Base-by-base conservation (phyloP, 176 grass and related monocot species). In the sorghum (Sorghum bicolor) region DNA sequence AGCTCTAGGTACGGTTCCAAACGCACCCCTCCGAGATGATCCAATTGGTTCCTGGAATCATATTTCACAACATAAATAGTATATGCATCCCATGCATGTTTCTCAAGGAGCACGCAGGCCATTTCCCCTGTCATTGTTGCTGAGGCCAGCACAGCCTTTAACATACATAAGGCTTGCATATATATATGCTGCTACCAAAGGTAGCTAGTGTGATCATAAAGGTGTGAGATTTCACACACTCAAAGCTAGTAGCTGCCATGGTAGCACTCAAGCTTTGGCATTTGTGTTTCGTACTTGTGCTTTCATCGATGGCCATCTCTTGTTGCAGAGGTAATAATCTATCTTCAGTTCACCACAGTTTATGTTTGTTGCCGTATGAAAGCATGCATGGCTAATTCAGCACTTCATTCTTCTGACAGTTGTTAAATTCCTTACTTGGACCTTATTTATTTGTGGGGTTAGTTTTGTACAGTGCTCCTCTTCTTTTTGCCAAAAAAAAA, bases 241-340 rank as follows among this genome's bases (percentile, higher is more conserved):
- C 26, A 72, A 33, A 34, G 26, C 8, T 36, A 30, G 34, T 34
- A 30, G 34, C 50, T 74, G 74, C 30, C 45, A 95, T 96, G 89
- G 81, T 79, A 80, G 72, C 80, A 72, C 38, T 94, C 45, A 80
- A 77, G 67, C 25, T 86, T 8, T 64, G 68, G 62, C 57, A 86
- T 25, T 15, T 92, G 22, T 72, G 58, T 31, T 78, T 82, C 38
- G 50, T 20, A 10, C 29, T 69, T n/a, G 77, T 75, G n/a, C 20
- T 99, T 43, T 25, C 93, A 28, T 90, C 50, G 45, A 74, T 82
- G 26, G n/a, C 31, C 81, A 71, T 74, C 62, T 78, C 86, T 48
- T 79, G 84, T 32, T 92, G 91, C 55, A 75, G 83, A 89, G 93
- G 96, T 99, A 87, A 72, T 99, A 87, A 72, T 40, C 14, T 25